Conservation (phyloP, 148 eudicot genomes). For the Vaccinium darrowii region DNA sequence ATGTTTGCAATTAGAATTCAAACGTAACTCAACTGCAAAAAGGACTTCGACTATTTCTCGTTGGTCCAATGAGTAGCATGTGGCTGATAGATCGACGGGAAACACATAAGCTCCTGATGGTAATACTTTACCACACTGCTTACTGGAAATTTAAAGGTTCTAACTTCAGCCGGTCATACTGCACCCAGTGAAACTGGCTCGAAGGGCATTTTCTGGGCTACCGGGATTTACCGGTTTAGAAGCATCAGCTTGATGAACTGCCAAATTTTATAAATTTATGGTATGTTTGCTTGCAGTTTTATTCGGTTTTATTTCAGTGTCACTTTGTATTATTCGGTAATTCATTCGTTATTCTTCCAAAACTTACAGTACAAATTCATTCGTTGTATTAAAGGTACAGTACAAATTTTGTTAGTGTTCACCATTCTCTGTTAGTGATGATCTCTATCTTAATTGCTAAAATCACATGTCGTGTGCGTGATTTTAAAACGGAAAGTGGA, state of each 20-base stretch:
- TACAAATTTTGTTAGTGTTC: background rate
- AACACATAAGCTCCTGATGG: background rate
- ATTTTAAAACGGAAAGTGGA: background rate
- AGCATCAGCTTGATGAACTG: slow-evolving; percentile 7
- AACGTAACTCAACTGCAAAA: background rate
- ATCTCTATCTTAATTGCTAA: background rate
- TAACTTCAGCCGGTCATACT: background rate
- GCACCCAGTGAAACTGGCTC: background rate
- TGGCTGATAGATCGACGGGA: background rate
- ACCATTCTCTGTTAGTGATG: background rate
- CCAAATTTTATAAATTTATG: background rate
- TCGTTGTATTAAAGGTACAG: no score
- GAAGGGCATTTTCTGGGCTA: background rate
- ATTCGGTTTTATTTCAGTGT: background rate
- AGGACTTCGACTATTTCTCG: background rate
- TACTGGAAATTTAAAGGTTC: background rate
- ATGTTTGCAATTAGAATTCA: background rate
- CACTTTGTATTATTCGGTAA: background rate
- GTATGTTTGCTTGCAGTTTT: background rate
- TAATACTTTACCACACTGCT: background rate
- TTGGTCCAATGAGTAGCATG: background rate
- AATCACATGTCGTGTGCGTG: background rate
- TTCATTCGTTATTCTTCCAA: slow-evolving; percentile 12
- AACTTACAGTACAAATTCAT: background rate
- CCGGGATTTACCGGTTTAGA: background rate